Percentiles rank a stretch among this genome's conserved stretches.
Conservation (phyloP, 495 filamentous ascomycete species). For the Chlorociboria aeruginascens region DNA sequence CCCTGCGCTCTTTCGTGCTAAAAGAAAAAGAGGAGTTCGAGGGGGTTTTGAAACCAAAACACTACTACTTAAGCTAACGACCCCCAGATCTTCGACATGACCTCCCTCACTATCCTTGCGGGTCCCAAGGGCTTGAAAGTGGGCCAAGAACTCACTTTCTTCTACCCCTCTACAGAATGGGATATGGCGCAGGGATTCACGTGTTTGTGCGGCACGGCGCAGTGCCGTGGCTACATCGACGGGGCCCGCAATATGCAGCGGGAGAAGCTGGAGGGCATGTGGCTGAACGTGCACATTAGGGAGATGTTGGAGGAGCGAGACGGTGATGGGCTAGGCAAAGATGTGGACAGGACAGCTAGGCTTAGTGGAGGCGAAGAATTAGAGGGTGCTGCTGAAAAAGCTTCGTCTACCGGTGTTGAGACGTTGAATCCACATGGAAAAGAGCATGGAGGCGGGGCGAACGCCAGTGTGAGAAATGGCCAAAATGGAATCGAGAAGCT, state of each 20-base stretch:
- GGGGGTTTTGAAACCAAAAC: neutral
- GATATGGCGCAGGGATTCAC: slow-evolving; percentile 62
- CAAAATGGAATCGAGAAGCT: neutral
- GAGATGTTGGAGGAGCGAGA: slow-evolving; percentile 31
- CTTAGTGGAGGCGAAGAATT: neutral
- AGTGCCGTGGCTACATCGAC: slow-evolving; percentile 37
- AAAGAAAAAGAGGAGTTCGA: neutral
- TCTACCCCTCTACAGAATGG: slow-evolving; percentile 72
- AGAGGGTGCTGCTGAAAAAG: neutral
- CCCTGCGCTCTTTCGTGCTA: neutral
- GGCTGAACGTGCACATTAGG: slow-evolving; percentile 44
- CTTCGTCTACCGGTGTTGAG: neutral
- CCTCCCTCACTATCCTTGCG: slow-evolving; percentile 47
- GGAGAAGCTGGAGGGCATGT: slow-evolving; percentile 33
- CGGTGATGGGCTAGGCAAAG: neutral
- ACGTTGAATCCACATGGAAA: neutral
- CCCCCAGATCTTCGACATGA: slow-evolving; percentile 53
- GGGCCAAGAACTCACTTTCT: slow-evolving; percentile 63
- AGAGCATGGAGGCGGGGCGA: neutral
- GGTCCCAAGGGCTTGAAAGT: slow-evolving; percentile 39
- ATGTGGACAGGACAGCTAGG: too few species aligned
- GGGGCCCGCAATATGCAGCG: slow-evolving; percentile 42
- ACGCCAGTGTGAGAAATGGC: neutral
- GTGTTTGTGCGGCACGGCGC: slow-evolving; percentile 44
- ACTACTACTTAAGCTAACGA: neutral